phyloP scores from a whole-genome alignment of 2,329 filamentous ascomycete genomes.

The Aspergillus quadrilineatus region DNA sequence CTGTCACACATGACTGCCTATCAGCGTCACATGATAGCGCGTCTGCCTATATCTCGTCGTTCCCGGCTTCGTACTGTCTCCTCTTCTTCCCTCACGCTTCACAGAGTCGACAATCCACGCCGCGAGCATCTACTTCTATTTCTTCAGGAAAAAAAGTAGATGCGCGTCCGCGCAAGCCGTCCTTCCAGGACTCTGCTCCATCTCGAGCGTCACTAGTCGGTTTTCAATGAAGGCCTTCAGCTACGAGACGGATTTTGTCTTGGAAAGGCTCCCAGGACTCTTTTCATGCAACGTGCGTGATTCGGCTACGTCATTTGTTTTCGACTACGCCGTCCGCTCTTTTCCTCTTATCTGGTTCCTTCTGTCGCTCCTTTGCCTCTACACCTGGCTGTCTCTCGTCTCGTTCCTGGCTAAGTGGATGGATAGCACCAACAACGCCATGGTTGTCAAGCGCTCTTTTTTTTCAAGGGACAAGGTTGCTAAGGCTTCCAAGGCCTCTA shows the following conservation, averaged over 20 bases:
- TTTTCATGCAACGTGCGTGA: slow-evolving; percentile 54
- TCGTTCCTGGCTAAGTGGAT: slow-evolving; percentile 31
- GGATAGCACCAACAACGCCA: slow-evolving; percentile 38
- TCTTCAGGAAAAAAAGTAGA: slow-evolving; percentile 19
- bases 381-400: slow-evolving; percentile 53
- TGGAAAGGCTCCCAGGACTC: slow-evolving; percentile 53
- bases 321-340: slow-evolving; percentile 40
- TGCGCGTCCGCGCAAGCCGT: slow-evolving; percentile 51
- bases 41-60: slow-evolving; percentile 14
- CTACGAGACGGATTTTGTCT: slow-evolving; percentile 33
- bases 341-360: slow-evolving; percentile 40
- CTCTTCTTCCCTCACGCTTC: slow-evolving; percentile 45
- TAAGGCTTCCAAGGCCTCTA: slow-evolving; percentile 77
- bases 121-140: slow-evolving; percentile 23
- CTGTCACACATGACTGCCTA: slow-evolving; percentile 2
- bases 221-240: slow-evolving; percentile 29
- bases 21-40: slow-evolving; percentile 9
- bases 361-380: slow-evolving; percentile 36
- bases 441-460: slow-evolving; percentile 93
- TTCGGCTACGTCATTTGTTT: slow-evolving; percentile 45
- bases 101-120: slow-evolving; percentile 41
- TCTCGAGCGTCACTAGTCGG: slow-evolving; percentile 19
- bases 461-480: slow-evolving; percentile 79
- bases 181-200: slow-evolving; percentile 29
- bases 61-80: slow-evolving; percentile 30